phyloP scores from a whole-genome alignment of 805 yeast genomes.

The Candida methanosorbosa region DNA sequence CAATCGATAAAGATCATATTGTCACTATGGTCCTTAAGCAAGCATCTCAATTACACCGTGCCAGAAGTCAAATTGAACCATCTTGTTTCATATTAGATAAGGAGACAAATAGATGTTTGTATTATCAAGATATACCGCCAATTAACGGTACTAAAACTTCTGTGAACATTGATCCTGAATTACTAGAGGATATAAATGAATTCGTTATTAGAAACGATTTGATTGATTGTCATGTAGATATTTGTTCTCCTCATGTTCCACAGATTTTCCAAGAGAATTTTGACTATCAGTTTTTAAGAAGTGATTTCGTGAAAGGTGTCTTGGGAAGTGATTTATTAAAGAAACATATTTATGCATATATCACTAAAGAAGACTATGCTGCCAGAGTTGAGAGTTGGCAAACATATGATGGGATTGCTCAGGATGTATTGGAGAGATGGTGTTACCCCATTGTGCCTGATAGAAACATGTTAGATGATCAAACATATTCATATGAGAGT shows the following conservation, averaged over 20 bases:
- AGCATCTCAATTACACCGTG: slow-evolving; percentile 77
- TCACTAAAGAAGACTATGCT: slow-evolving; percentile 74
- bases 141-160: slow-evolving; percentile 37
- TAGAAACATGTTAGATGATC: slow-evolving; percentile 61
- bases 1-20: slow-evolving; percentile 80
- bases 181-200: slow-evolving; percentile 68
- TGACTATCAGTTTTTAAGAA: slow-evolving; percentile 81
- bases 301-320: slow-evolving; percentile 87
- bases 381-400: slow-evolving; percentile 95
- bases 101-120: slow-evolving; percentile 65
- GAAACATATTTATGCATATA: slow-evolving; percentile 83
- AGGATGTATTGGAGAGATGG: slow-evolving; percentile 87
- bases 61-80: slow-evolving; percentile 73
- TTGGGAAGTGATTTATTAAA: slow-evolving; percentile 83
- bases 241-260: slow-evolving; percentile 91
- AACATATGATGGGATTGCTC: slow-evolving; percentile 85
- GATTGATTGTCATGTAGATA: slow-evolving; percentile 94
- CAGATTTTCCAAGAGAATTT: slow-evolving; percentile 94
- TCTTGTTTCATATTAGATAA: slow-evolving; percentile 80
- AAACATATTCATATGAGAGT: slow-evolving; percentile 70
- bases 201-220: slow-evolving; percentile 82
- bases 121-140: slow-evolving; percentile 70
- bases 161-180: slow-evolving; percentile 73
- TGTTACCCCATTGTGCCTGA: slow-evolving; percentile 89
- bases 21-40: slow-evolving; percentile 89